Percentiles rank a stretch among this genome's conserved stretches.
These are phyloP conservation scores for Trametes versicolor DNA, from an alignment of 1,284 basidiomycete genomes.

Conservation along the genomic window DNA sequence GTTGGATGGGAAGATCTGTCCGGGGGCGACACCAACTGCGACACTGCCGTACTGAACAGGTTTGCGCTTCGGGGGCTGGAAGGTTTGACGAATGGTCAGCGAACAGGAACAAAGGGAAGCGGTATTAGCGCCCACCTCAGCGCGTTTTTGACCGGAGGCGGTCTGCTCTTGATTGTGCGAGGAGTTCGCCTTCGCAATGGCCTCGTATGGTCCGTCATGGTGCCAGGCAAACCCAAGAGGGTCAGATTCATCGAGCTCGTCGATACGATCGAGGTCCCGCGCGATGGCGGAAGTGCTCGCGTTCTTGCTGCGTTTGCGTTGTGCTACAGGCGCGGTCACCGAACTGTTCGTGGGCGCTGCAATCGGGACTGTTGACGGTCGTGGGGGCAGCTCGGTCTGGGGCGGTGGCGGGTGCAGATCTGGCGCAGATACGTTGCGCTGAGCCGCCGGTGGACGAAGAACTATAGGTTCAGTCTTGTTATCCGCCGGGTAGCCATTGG, in stretches of 20 bases:
- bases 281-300: constrained; percentile 40
- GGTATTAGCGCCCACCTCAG: constrained; percentile 12
- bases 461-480: constrained; percentile 23
- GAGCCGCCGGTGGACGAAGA: constrained; percentile 29
- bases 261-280: constrained; percentile 70
- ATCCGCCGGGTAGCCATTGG: neutral
- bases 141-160: constrained; percentile 19
- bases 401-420: constrained; percentile 36
- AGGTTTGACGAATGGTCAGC: neutral
- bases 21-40: constrained; percentile 40
- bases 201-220: constrained; percentile 77
- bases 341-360: constrained; percentile 11
- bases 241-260: constrained; percentile 78
- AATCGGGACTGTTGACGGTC: constrained; percentile 35
- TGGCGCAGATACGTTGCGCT: constrained; percentile 40
- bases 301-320: constrained; percentile 40
- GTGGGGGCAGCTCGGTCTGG: constrained; percentile 34
- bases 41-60: constrained; percentile 31
- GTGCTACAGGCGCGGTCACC: constrained; percentile 26
- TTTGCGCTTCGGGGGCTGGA: constrained; percentile 28
- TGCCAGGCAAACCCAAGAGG: constrained; percentile 69
- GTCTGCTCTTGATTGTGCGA: constrained; percentile 23
- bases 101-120: neutral
- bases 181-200: constrained; percentile 41
- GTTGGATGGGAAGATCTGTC: constrained; percentile 44